Evolutionary conservation across 2,329 filamentous ascomycete species (phyloP), one percentile per base, ranked within the genome.

Genomic region (Diaporthe ilicicola): DNA sequence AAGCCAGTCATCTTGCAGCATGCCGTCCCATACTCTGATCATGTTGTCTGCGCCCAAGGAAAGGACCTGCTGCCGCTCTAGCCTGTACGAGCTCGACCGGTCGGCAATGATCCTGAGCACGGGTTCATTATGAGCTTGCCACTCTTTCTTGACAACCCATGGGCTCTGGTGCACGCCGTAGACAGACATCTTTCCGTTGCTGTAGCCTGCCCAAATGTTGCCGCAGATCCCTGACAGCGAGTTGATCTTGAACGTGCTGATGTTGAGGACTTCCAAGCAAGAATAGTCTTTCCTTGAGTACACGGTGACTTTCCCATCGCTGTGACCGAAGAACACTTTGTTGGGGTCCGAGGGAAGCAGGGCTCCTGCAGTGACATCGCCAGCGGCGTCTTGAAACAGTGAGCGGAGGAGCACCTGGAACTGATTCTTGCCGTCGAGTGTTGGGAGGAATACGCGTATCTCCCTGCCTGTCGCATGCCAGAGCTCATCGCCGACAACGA

Each of bases 161-260:
- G 95, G 95, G n/a, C 88, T 90, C 37, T 89, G 88, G 12, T 85
- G 88, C 13, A 94, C 92, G 79, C 99, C 95, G 81, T 98, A 99
- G 9, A 98, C 93, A 77, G 94, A 96, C 39, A 97, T 90, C 87
- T 92, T 97, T 19, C 96, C 96, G 0, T 93, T 98, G 79, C 95
- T 98, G 83, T 95, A 98, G 3, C 92, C 95, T 34, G 94, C 94
- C 96, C 96, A 99, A 0, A 99, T 85, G 77, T 94, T 89, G 72
- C 91, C 88, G 6, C 94, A 95, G 3, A 94, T 92, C 10, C 94
- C 93, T 2, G 91, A 89, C 67, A 99, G 84, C 44, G 93, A 91
- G 79, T 94, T 97, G 81, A 99, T 97, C 82, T 98, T 98, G 87
- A 97, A 98, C 17, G 95, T 88, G 80, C 94, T 98, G 76, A 98